Percentiles rank a stretch among this genome's conserved stretches.
phyloP scores from a whole-genome alignment of 495 filamentous ascomycete genomes.

The Opeltia flavorubescens region DNA sequence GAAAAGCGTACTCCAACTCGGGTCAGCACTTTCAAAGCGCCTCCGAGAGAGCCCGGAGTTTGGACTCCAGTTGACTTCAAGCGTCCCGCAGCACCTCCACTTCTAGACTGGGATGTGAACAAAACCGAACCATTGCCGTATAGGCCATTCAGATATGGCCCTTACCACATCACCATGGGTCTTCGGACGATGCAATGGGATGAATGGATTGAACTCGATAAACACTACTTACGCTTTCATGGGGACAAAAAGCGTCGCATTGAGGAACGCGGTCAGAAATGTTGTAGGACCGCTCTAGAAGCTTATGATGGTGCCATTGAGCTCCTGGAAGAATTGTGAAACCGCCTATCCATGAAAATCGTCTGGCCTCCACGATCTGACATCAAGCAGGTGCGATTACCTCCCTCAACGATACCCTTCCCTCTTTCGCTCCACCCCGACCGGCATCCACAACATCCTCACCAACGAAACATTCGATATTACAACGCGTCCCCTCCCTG shows the following conservation, averaged over 20 bases:
- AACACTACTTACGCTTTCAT: slow-evolving; percentile 65
- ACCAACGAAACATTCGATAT: slow-evolving; percentile 67
- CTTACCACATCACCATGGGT: slow-evolving; percentile 74
- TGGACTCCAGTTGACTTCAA: slow-evolving; percentile 61
- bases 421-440: slow-evolving; percentile 49
- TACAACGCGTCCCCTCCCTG: slow-evolving; percentile 45
- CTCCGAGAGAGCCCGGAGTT: slow-evolving; percentile 26
- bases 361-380: not conserved
- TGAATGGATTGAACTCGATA: slow-evolving; percentile 86
- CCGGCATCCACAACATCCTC: slow-evolving; percentile 55
- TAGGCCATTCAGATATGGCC: slow-evolving; percentile 72
- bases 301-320: slow-evolving; percentile 68
- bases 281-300: slow-evolving; percentile 56
- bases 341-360: not conserved
- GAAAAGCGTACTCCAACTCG: slow-evolving; percentile 11
- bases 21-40: slow-evolving; percentile 4
- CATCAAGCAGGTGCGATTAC: slow-evolving; percentile 39
- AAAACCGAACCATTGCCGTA: slow-evolving; percentile 69
- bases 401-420: slow-evolving; percentile 69
- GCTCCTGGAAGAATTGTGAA: slow-evolving; percentile 59
- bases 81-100: slow-evolving; percentile 50
- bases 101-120: slow-evolving; percentile 56
- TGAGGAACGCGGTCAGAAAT: slow-evolving; percentile 52
- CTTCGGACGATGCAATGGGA: slow-evolving; percentile 62
- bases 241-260: slow-evolving; percentile 59